A percentile compares a stretch with the other conserved stretches of the same genome.
phyloP scores from a whole-genome alignment of 805 yeast genomes.

The Candida boidinii region DNA sequence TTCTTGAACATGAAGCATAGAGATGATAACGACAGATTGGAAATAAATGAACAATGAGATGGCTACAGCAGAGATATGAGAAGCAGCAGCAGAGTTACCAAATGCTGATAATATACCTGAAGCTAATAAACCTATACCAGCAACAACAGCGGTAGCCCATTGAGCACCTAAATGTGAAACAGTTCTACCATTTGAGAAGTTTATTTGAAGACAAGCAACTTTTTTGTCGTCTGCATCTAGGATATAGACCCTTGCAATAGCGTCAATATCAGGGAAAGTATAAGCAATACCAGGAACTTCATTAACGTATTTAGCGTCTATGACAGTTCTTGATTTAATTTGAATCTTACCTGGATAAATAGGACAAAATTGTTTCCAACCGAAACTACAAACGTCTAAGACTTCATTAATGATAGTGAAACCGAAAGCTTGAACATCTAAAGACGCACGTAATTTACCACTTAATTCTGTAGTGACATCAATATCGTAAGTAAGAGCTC shows the following conservation, averaged over 20 bases:
- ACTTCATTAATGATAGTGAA: slow-evolving; percentile 51
- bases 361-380: slow-evolving; percentile 89
- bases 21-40: slow-evolving; percentile 77
- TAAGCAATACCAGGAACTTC: slow-evolving; percentile 80
- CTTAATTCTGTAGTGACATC: slow-evolving; percentile 61
- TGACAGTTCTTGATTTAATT: slow-evolving; percentile 60
- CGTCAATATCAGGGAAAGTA: slow-evolving; percentile 81
- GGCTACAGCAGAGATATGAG: slow-evolving; percentile 82
- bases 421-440: slow-evolving; percentile 81
- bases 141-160: slow-evolving; percentile 90
- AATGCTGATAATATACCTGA: slow-evolving; percentile 79
- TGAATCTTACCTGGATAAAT: slow-evolving; percentile 74
- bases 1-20: slow-evolving; percentile 77
- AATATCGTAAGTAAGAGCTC: slow-evolving; percentile 59
- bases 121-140: slow-evolving; percentile 77
- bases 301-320: slow-evolving; percentile 37
- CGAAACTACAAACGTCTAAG: slow-evolving; percentile 56
- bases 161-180: slow-evolving; percentile 74
- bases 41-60: slow-evolving; percentile 78
- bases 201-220: slow-evolving; percentile 70
- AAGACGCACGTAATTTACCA: slow-evolving; percentile 59
- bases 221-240: slow-evolving; percentile 26
- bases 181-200: slow-evolving; percentile 69
- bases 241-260: slow-evolving; percentile 52
- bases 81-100: slow-evolving; percentile 85